Conservation (phyloP, 495 filamentous ascomycete species). For the Xylaria bambusicola region DNA sequence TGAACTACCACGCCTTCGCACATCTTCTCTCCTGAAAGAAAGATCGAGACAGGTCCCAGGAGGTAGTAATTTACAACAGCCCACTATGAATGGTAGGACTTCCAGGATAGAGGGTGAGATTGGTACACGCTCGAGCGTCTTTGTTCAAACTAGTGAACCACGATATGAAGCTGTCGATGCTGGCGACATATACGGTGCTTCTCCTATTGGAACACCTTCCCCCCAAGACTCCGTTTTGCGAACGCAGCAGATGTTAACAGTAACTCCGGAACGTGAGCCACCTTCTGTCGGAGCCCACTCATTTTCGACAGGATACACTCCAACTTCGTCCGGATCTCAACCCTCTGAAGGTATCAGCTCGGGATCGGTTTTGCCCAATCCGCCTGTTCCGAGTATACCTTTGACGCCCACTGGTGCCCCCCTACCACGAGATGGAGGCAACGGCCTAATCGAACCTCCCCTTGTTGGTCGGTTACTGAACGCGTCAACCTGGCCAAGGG, state of each 20-base stretch:
- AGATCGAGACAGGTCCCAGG: neutral
- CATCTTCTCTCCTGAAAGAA: slow-evolving; percentile 10
- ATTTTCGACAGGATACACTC: slow-evolving; percentile 23
- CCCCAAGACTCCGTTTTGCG: slow-evolving; percentile 1
- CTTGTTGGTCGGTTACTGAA: slow-evolving; percentile 38
- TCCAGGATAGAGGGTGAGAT: neutral
- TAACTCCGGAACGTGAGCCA: slow-evolving; percentile 22
- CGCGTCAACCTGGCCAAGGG: slow-evolving; percentile 48
- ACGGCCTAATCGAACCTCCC: slow-evolving; percentile 17
- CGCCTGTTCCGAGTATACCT: slow-evolving; percentile 30
- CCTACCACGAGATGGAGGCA: slow-evolving; percentile 19
- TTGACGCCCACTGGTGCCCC: slow-evolving; percentile 20
- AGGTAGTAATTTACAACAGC: neutral
- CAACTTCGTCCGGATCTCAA: slow-evolving; percentile 24
- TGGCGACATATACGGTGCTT: slow-evolving; percentile 58
- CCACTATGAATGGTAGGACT: neutral
- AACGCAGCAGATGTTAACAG: neutral
- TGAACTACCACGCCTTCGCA: slow-evolving; percentile 32
- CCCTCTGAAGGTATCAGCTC: slow-evolving; percentile 14
- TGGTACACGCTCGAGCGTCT: slow-evolving; percentile 18
- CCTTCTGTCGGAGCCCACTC: slow-evolving; percentile 21
- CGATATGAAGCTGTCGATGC: slow-evolving; percentile 17
- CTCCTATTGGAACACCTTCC: slow-evolving; percentile 51
- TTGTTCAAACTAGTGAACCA: slow-evolving; percentile 14
- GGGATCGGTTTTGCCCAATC: slow-evolving; percentile 24